Conservation (phyloP, 495 filamentous ascomycete species). For the Aspergillus panamensis region DNA sequence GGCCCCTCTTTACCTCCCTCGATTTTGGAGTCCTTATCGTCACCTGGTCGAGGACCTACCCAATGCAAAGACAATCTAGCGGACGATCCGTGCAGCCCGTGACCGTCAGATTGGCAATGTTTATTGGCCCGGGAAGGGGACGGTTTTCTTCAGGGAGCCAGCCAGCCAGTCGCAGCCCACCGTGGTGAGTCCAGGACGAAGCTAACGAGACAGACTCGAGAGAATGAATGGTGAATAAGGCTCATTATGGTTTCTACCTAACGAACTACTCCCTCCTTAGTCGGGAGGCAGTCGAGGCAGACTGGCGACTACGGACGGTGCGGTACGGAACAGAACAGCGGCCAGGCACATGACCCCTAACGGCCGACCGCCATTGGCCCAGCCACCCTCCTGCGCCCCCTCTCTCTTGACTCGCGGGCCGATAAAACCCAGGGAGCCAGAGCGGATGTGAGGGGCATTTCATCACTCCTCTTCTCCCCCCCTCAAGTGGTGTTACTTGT, state of each 20-base stretch:
- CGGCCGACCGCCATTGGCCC: slow-evolving; percentile 25
- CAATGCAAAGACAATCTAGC: slow-evolving; percentile 15
- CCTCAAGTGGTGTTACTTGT: no score
- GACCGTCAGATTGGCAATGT: not conserved
- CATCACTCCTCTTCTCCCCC: not conserved
- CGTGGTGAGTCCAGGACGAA: not conserved
- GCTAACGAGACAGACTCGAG: not conserved
- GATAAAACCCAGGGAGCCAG: slow-evolving; percentile 10
- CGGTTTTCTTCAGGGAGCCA: not conserved
- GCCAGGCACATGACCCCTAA: slow-evolving; percentile 23
- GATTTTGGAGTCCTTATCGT: slow-evolving; percentile 1
- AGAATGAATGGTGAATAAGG: not conserved
- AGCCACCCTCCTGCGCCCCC: slow-evolving; percentile 26
- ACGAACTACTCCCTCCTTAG: not conserved
- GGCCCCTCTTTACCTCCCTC: not conserved
- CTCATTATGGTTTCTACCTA: not conserved
- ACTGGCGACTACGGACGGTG: slow-evolving; percentile 19
- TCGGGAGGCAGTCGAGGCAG: slow-evolving; percentile 1
- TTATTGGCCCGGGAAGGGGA: slow-evolving; percentile 12
- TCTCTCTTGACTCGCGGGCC: slow-evolving; percentile 2
- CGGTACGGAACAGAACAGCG: slow-evolving; percentile 21
- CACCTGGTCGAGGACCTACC: slow-evolving; percentile 5
- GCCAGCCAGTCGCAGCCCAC: slow-evolving; percentile 1
- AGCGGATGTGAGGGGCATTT: slow-evolving; percentile 15
- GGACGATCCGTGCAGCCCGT: slow-evolving; percentile 20